Percentiles rank a stretch among this genome's conserved stretches.
These are phyloP conservation scores for Phytopythium ostracodes DNA, from an alignment of 352 stramenopile genomes.

Conservation along the genomic window DNA sequence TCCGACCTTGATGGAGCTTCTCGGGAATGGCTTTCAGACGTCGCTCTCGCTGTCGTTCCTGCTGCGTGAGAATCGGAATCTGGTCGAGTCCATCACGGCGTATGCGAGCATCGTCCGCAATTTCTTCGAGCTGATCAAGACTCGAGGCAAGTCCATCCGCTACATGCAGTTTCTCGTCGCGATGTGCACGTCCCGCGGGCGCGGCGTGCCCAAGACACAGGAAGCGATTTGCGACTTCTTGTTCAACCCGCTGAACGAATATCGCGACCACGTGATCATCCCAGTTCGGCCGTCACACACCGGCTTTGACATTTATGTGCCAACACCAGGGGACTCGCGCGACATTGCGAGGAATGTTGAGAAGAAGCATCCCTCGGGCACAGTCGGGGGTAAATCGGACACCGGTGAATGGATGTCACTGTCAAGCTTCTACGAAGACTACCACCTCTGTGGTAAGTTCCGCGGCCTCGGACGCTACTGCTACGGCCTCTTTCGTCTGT, in stretches of 20 bases:
- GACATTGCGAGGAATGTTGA: conserved; percentile 28
- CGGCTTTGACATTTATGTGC: conserved; percentile 56
- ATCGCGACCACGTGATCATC: conserved; percentile 50
- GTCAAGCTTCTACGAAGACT: conserved; percentile 56
- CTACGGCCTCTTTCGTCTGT: conserved; percentile 66
- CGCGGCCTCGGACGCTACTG: conserved; percentile 57
- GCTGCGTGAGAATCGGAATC: conserved; percentile 62
- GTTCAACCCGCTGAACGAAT: conserved; percentile 54
- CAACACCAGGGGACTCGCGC: conserved; percentile 12
- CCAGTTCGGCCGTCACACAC: conserved; percentile 33
- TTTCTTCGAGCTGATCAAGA: conserved; percentile 75
- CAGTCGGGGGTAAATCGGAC: conserved; percentile 4
- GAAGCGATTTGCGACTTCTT: conserved; percentile 69
- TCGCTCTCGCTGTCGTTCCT: conserved; percentile 62
- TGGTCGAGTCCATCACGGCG: conserved; percentile 68
- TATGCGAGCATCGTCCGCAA: conserved; percentile 56
- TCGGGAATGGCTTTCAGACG: conserved; percentile 70
- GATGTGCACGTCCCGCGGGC: conserved; percentile 54
- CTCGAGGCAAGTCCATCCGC: conserved; percentile 56
- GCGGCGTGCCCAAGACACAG: conserved; percentile 63
- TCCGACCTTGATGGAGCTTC: conserved; percentile 62
- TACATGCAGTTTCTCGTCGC: conserved; percentile 77
- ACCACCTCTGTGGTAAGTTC: conserved; percentile 44
- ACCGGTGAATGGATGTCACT: conserved; percentile 40
- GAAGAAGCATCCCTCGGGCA: conserved; percentile 11